Evolutionary conservation across 2,329 filamentous ascomycete genomes (phyloP), one percentile per base, ranked within the genome.

Genomic region (Curvularia sp.): DNA sequence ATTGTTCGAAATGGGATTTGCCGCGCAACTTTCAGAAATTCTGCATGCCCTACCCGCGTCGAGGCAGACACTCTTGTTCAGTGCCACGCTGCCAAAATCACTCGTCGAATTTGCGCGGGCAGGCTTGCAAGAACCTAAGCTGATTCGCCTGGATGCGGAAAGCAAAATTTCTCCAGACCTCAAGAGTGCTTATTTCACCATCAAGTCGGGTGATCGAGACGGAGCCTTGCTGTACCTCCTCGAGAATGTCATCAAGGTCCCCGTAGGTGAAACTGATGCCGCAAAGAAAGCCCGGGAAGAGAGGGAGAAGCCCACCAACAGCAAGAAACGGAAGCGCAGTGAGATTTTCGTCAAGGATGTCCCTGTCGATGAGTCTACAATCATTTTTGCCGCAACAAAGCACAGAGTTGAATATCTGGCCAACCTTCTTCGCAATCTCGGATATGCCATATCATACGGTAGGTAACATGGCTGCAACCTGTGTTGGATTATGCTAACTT

Each of bases 1-100:
- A 53, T 83, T 99, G 20, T 99, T 99, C 77, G 95, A 99, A 75
- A 97, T 99, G 94, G 96, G 95, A 68, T 99, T 99, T 75, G 93
- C 93, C 4, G 88, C 91, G 3, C 95, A 99, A 73, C 82, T 99
- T 67, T 90, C 91, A 0, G 95, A 99, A 75, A 98, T 98, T 82
- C 81, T 99, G 51, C 88, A 97, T 72, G 91, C 93, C 0, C 81
- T 99, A 15, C 95, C 96, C 0, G 82, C 86, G 0, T 90, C 89
- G 24, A 86, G 96, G 58, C 95, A 99, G 75, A 99, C 93, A 3
- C 81, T 98, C 7, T 83, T 99, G 1, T 99, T 99, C 77, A 99
- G 95, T 33, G 95, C 95, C 0, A 99, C 95, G 0, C 82, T 99
- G 20, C 95, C 95, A 1, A 94, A 94, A 56, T 96, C 93, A 0